phyloP scores from a whole-genome alignment of 805 yeast species.

The Hanseniaspora clermontiae region DNA sequence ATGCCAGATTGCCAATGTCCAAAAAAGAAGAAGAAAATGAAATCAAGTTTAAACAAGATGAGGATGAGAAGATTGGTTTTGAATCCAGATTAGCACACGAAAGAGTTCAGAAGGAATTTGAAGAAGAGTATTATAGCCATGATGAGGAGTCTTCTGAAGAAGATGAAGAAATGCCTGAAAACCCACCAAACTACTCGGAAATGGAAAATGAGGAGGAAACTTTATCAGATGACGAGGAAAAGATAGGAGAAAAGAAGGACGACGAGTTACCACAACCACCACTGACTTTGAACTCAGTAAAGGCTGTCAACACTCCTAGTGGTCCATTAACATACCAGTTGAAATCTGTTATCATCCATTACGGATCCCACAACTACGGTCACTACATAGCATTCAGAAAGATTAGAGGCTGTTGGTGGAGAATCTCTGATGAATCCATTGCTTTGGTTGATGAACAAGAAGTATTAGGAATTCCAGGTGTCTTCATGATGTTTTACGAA shows the following conservation, averaged over 20 bases:
- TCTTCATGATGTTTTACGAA: slow-evolving; percentile 87
- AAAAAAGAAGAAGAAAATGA: slow-evolving; percentile 39
- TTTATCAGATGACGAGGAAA: slow-evolving; percentile 13
- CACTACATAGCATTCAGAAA: slow-evolving; percentile 85
- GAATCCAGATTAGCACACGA: slow-evolving; percentile 18
- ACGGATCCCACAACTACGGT: slow-evolving; percentile 95
- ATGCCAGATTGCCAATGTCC: slow-evolving; percentile 66
- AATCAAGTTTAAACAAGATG: slow-evolving; percentile 19
- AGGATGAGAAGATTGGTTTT: slow-evolving; percentile 23
- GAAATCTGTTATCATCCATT: slow-evolving; percentile 81
- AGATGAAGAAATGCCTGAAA: slow-evolving; percentile 11
- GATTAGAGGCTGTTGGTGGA: slow-evolving; percentile 83
- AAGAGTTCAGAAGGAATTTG: slow-evolving; percentile 24
- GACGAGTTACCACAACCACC: slow-evolving; percentile 14
- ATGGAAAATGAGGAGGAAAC: slow-evolving; percentile 10
- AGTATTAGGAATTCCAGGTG: slow-evolving; percentile 71
- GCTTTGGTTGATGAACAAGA: slow-evolving; percentile 68
- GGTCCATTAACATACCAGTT: slow-evolving; percentile 51
- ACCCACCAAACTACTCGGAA: slow-evolving; percentile 10
- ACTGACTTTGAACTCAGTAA: slow-evolving; percentile 12
- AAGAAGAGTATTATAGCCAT: slow-evolving; percentile 27
- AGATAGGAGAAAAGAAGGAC: slow-evolving; percentile 12
- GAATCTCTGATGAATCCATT: slow-evolving; percentile 82
- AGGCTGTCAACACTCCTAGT: slow-evolving; percentile 23
- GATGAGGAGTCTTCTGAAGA: slow-evolving; percentile 23